Evolutionary conservation across 2,329 filamentous ascomycete species (phyloP), one percentile per base, ranked within the genome.

Genomic region (Pseudogymnoascus sp.): DNA sequence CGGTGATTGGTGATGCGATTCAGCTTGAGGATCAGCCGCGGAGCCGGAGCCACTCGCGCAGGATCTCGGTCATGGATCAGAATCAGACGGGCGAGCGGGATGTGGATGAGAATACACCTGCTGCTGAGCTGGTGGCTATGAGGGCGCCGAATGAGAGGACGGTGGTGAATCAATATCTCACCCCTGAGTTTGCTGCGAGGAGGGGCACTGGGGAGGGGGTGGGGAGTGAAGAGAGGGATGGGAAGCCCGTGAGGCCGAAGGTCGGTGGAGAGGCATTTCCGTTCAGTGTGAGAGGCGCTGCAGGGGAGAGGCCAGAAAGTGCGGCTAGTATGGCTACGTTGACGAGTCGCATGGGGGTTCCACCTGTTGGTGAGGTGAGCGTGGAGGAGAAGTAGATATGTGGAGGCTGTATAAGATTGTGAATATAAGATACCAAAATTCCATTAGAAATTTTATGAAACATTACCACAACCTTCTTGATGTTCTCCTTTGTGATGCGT

Each of bases 321-420:
- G 88, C 84, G 16, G 86, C 86, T 0, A 90, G 87, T 74, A 90
- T 88, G 81, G 74, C 87, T 59, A 90, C 88, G 0, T 73, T 91
- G 18, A 72, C 73, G 28, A 78, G 75, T 63, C 63, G 73, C 2
- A 65, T 71, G 4, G 62, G 68, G 9, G 62, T 70, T 11, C 64
- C 62, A 4, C 69, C 70, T 16, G 30, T 28, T 7, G 35, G 35
- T 16, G 59, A 61, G 20, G n/a, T n/a, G n/a, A n/a, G n/a, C n/a
- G 39, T 61, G 22, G 60, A 35, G 33, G 25, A 22, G 41, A 16
- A 9, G 25, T 30, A 50, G n/a, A 18, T 50, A 12, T n/a, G n/a
- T n/a, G n/a, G n/a, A n/a, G n/a, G 43, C 1, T 30, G 14, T 50
- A n/a, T 30, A 50, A 33, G 43, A 50, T 50, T 50, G 25, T 50